A percentile compares a stretch with the other conserved stretches of the same genome.
Evolutionary conservation across 2,329 filamentous ascomycete genomes (phyloP).

Genomic region (Metarhizium humberi): DNA sequence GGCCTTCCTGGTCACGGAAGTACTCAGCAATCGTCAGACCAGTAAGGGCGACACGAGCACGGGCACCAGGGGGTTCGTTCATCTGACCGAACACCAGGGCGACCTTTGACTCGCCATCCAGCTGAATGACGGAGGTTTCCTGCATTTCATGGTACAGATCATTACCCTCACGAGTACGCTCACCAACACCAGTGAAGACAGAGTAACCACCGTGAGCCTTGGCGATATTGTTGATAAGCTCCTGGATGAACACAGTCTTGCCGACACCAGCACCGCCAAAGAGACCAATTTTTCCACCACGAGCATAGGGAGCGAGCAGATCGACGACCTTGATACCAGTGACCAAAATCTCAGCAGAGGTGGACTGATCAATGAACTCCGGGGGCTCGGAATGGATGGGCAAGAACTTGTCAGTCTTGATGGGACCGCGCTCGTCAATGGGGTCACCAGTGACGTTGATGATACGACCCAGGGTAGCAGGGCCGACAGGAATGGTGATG

Average conservation of each 20-base stretch:
- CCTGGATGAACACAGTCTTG: constrained; percentile 99
- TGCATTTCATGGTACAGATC: constrained; percentile 99
- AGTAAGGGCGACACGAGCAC: constrained; percentile 98
- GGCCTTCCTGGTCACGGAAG: constrained; percentile 67
- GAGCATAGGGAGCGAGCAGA: constrained; percentile 94
- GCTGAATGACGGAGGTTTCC: constrained; percentile 98
- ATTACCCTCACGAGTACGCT: constrained; percentile 99
- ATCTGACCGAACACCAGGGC: constrained; percentile 99
- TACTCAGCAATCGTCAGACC: constrained; percentile 75
- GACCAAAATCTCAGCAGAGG: constrained; percentile 88
- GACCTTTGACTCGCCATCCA: constrained; percentile 99
- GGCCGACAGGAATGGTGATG: constrained; percentile 94
- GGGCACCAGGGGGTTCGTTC: constrained; percentile 99
- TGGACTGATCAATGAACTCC: constrained; percentile 90
- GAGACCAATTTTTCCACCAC: constrained; percentile 99
- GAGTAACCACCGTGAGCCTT: constrained; percentile 99
- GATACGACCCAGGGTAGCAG: constrained; percentile 92
- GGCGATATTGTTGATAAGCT: constrained; percentile 99
- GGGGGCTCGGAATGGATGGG: constrained; percentile 95
- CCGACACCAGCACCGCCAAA: constrained; percentile 99
- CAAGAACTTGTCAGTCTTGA: constrained; percentile 80
- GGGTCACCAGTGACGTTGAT: constrained; percentile 99
- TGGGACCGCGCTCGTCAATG: constrained; percentile 97
- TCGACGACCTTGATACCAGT: constrained; percentile 99
- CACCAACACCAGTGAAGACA: constrained; percentile 99